Conservation (phyloP, 2,329 filamentous ascomycete genomes). For the Claviceps spartinae region DNA sequence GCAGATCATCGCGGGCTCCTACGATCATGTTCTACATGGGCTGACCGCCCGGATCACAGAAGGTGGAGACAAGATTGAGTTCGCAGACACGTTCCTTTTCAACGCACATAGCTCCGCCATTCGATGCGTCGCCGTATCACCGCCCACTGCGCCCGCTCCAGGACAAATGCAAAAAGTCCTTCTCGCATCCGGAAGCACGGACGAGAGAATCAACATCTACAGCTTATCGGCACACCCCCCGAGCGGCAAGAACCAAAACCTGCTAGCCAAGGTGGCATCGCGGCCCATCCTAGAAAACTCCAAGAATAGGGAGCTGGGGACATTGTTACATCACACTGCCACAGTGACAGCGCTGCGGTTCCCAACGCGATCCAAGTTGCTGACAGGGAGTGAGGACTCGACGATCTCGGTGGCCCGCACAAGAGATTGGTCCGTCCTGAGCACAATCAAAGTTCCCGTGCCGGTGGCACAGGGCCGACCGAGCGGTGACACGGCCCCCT, state of each 20-base stretch:
- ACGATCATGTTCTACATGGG: slow-evolving; percentile 85
- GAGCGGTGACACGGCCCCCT: slow-evolving; percentile 76
- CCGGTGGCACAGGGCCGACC: slow-evolving; percentile 69
- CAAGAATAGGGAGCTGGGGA: slow-evolving; percentile 77
- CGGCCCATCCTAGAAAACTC: slow-evolving; percentile 71
- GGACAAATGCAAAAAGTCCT: slow-evolving; percentile 68
- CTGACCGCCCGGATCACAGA: slow-evolving; percentile 56
- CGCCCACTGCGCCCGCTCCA: slow-evolving; percentile 46
- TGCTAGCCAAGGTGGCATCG: slow-evolving; percentile 54
- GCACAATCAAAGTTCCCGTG: slow-evolving; percentile 76
- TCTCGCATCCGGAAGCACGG: slow-evolving; percentile 80
- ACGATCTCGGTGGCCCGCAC: slow-evolving; percentile 78
- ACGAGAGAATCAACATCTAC: slow-evolving; percentile 93
- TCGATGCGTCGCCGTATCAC: slow-evolving; percentile 76
- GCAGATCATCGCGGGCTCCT: slow-evolving; percentile 85
- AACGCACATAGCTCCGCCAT: slow-evolving; percentile 85
- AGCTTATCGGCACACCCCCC: slow-evolving; percentile 62
- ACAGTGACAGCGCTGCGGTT: slow-evolving; percentile 71
- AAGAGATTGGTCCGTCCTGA: slow-evolving; percentile 79
- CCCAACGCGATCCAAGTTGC: slow-evolving; percentile 72
- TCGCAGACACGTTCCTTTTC: slow-evolving; percentile 91
- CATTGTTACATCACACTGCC: slow-evolving; percentile 73
- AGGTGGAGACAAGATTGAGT: slow-evolving; percentile 36
- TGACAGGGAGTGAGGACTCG: slow-evolving; percentile 82
- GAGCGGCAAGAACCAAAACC: slow-evolving; percentile 39